Base-by-base conservation (phyloP, 169 alveolate species). In the Cystoisospora suis region DNA sequence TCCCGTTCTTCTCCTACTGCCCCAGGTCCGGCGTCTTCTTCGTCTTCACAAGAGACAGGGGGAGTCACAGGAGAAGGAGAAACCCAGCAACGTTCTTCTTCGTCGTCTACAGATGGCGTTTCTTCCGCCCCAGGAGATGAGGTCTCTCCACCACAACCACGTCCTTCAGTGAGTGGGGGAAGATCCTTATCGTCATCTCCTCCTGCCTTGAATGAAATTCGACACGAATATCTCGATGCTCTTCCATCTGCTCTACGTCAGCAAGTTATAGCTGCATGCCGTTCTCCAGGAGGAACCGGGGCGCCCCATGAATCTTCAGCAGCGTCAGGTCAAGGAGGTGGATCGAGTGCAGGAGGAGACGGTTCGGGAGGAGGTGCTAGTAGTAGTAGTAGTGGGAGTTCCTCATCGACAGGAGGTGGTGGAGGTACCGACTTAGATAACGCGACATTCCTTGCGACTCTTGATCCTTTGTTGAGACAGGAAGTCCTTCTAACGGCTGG, bases 401-500 rank as follows among this genome's bases (percentile, higher is more conserved):
- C 29, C 29, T 15, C 29, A 53, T 15, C 29, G 65, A 53, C 44
- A 34, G 81, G 38, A 32, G 69, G 89, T 65, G 87, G 40, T 1
- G 86, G 61, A 17, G 94, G 87, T 27, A 75, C 92, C 1, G 97
- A 95, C 42, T 77, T 91, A 29, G 97, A 96, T 46, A 94, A 94
- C 81, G 94, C 96, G 32, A 93, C 94, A 27, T 96, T 96, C 90
- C 88, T 96, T 23, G 95, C 97, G 15, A 91, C 96, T 12, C 92
- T 96, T 34, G 95, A 96, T 36, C 97, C 97, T 3, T 93, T 94
- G 38, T 65, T 96, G 56, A 81, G 97, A 47, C 94, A 95, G 61
- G 97, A 96, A 81, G 96, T 95, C 49, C 95, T 96, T 34, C 81
- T 96, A 12, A 93, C 97, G 0, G 97, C 97, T 3, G 93, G 94